Evolutionary conservation across 306 rosid species (phyloP), one percentile per base, ranked within the genome.

Genomic region (Fragaria nilgerrensis): DNA sequence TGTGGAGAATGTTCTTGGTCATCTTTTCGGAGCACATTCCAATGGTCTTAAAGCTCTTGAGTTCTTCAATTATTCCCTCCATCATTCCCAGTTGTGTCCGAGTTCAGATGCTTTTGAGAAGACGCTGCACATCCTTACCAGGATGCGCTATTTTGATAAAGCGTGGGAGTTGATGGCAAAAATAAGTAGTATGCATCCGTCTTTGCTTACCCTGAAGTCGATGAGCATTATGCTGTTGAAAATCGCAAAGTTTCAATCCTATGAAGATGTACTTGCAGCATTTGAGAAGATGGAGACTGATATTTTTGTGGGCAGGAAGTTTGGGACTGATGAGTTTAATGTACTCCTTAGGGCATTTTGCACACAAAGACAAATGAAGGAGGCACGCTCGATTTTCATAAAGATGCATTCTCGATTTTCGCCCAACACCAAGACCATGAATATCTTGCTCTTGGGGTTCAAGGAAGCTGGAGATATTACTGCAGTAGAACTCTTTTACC

Each of bases 41-140:
- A 95, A 92, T 61, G 98, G 97, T 63, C 97, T 95, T 25, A 92
- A 92, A 47, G 98, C 93, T 32, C 77, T 92, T 50, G 97, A 92
- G 37, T 88, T 95, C 70, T 90, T 95, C 84, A 85, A 82, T 15
- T 92, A 85, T 78, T 78, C 79, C 76, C 85, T 90, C 39, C 69
- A 73, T 29, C 79, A 84, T 78, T 82, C 90, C 29, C 84, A 82
- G 20, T 23, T 47, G 6, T 77, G 81, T 82, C 88, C 83, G 11
- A 84, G 87, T 71, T 64, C 91, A 0, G 93, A 78, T 76, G 87
- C 97, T 8, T 78, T 95, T 62, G 89, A 92, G 25, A 92, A 90
- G 84, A 86, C 91, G 3, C 88, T 94, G 75, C 97, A 92, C 73
- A 92, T 95, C 48, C 97, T 92, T 32, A 67, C 85, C 0, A 72